A percentile compares a stretch with the other conserved stretches of the same genome.
These are phyloP conservation scores for Phylloporus sp. DNA, from an alignment of 1,284 basidiomycete species.

Conservation along the genomic window DNA sequence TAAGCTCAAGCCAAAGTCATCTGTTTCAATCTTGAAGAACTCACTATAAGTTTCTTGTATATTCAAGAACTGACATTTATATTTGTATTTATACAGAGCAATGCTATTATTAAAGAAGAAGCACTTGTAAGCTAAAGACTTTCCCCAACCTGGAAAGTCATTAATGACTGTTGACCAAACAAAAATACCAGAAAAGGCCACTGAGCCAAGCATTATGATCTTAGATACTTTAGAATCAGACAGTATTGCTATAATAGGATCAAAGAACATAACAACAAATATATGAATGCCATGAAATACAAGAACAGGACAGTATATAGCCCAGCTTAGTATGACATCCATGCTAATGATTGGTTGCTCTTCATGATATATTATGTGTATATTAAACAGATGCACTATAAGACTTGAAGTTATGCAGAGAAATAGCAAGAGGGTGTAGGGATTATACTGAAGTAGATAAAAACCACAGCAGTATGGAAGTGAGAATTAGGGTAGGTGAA, in stretches of 20 bases:
- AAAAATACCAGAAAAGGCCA: neutral
- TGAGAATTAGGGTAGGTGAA: too few species aligned
- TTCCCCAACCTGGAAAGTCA: neutral
- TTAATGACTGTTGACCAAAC: neutral
- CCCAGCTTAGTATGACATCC: neutral
- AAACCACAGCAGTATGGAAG: too few species aligned
- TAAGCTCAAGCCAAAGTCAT: neutral
- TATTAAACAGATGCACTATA: neutral
- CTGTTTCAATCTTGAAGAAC: neutral
- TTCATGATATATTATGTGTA: neutral
- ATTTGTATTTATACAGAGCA: neutral
- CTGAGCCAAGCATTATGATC: neutral
- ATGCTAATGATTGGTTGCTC: neutral
- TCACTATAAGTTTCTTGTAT: neutral
- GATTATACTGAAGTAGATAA: too few species aligned
- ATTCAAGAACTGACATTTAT: neutral
- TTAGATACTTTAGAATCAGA: neutral
- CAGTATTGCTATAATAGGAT: neutral
- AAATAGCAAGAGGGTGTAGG: too few species aligned
- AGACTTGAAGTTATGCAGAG: too few species aligned
- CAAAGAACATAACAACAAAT: neutral
- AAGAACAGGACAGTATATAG: neutral
- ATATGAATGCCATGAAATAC: neutral
- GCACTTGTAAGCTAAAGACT: neutral
- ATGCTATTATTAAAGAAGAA: neutral